phyloP scores from a whole-genome alignment of 108 stramenopile genomes.

The Nitzschia putrida region DNA sequence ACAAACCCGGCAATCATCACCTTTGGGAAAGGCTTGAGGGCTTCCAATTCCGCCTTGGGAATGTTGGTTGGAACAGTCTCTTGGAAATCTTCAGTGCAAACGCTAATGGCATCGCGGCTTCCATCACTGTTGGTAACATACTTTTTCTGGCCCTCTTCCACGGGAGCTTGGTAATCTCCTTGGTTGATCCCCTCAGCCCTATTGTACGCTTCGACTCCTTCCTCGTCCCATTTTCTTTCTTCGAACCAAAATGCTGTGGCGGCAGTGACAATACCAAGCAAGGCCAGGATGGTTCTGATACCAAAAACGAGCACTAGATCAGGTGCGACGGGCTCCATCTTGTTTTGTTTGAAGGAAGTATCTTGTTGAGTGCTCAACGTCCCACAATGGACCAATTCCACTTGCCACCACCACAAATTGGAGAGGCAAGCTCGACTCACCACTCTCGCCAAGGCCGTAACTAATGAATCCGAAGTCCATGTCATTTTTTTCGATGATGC shows the following conservation, averaged over 20 bases:
- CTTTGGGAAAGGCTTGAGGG: not conserved
- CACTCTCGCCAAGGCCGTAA: too few relatives aligned
- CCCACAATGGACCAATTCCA: too few relatives aligned
- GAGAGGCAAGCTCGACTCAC: too few relatives aligned
- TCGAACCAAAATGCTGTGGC: constrained; percentile 14
- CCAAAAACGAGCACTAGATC: constrained; percentile 24
- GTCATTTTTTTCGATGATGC: too few relatives aligned
- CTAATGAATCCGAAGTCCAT: too few relatives aligned
- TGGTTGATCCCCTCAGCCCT: not conserved
- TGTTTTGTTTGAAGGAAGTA: not conserved
- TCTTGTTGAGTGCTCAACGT: too few relatives aligned
- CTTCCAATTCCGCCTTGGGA: constrained; percentile 14
- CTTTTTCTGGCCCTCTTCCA: constrained; percentile 3
- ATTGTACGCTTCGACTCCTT: constrained; percentile 19
- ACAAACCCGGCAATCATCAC: constrained; percentile 22
- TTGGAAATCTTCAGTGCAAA: constrained; percentile 18
- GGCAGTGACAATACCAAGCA: constrained; percentile 17
- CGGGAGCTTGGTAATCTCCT: constrained; percentile 16
- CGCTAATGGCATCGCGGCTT: constrained; percentile 25
- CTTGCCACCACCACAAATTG: too few relatives aligned
- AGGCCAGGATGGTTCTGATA: constrained; percentile 16
- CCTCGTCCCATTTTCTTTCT: constrained; percentile 34
- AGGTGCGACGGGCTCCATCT: not conserved
- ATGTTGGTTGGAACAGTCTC: not conserved
- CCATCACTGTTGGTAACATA: constrained; percentile 22